Evolutionary conservation across 805 yeast species (phyloP), one percentile per base, ranked within the genome.

Genomic region (Suhomyces sp.): DNA sequence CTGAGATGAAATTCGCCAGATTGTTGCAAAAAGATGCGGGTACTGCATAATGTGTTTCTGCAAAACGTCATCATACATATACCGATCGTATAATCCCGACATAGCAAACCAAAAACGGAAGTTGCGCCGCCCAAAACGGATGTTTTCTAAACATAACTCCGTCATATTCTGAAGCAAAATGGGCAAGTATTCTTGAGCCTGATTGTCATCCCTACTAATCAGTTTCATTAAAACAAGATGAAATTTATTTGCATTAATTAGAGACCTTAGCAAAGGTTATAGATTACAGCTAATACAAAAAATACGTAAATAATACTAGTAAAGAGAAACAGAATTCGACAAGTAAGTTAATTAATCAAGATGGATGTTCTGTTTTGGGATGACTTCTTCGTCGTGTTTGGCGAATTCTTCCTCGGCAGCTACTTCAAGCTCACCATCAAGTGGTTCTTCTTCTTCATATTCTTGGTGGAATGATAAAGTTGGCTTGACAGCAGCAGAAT

Each of bases 401-500:
- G 80, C 82, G 69, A 81, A 78, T 66, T 76, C 82, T 64, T 75
- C 77, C 61, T 79, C 85, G 47, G 78, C 76, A 57, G 74, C 78
- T 50, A 77, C 80, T 58, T 77, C 78, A 20, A 69, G 74, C 47
- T 67, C 75, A 29, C 65, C 75, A 49, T 80, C 86, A 51, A 71
- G 80, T 53, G 76, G 77, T 37, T 37, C 41, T 44, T 76, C 81
- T 50, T 76, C 78, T 54, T 79, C 82, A 53, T 82, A 85, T 45
- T 77, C 81, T 60, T 82, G 85, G 57, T 80, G 79, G 67, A 87
- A 82, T 44, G 88, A 81, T 67, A 87, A 79, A 57, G 93, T 83
- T 69, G 96, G 93, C 74, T 83, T 87, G 56, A 87, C 90, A 60
- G 80, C 89, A 61, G 96, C 93, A 52, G 84, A 75, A 64, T 87